Base-by-base conservation (phyloP, 805 yeast species). In the Wickerhamomyces canadensis region DNA sequence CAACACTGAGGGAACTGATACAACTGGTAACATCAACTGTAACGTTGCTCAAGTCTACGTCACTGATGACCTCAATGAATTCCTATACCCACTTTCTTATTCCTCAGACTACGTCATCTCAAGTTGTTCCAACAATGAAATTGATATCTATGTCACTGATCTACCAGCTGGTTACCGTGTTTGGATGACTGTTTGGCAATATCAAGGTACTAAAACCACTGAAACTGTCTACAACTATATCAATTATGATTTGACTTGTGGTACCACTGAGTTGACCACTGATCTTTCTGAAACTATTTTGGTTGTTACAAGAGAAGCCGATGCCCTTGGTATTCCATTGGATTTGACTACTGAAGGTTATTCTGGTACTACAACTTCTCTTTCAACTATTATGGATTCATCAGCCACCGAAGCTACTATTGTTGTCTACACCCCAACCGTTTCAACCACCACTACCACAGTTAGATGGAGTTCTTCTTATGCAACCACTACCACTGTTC, bases 11-110 rank as follows among this genome's bases (percentile, higher is more conserved):
- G 36, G 52, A 5, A 21, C 22, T 14, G 41, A 36, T 13, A 40
- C 43, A 9, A 21, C 44, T 21, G 55, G 56, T 17, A 19, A n/a
- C 12, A 42, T 54, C 23, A 44, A 42, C 28, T 54, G 60, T 42
- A 45, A 44, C 15, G 11, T 21, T n/a, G 28, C 45, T 9, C 44
- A 48, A 26, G 41, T 49, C 6, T 45, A 42, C 26, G 27, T 49
- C 5, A 41, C 66, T 4, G 50, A 51, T 25, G 43, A 51, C 13
- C 55, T 55, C 34, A 65, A 65, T 38, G 62, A 57, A 34, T 65
- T 62, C 58, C 43, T 49, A 27, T 55, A 60, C 16, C 65, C 68
- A 17, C 35, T 37, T 6, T 36, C 42, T 3, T 44, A 40, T 31
- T 8, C 40, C 5, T 28, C 47, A 16, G 34, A 36, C 4, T 13